Evolutionary conservation across 805 yeast species (phyloP), one percentile per base, ranked within the genome.

Genomic region (Teunomyces aglyptinius): DNA sequence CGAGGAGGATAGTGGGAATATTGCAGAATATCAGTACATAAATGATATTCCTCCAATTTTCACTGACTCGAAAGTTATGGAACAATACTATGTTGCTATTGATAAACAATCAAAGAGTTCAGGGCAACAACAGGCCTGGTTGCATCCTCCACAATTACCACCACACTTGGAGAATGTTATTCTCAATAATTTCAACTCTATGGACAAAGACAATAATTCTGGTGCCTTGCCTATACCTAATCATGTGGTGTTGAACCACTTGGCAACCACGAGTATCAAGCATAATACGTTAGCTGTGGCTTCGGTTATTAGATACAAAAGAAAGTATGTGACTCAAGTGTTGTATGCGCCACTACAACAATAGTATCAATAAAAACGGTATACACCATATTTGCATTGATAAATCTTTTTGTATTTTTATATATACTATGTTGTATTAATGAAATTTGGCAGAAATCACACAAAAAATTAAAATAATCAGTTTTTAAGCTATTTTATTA

Each of bases 121-220:
- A 36, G 65, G 83, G 65, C 68, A 79, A 70, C 71, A 81, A 69
- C 72, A 83, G 73, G 77, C 76, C n/a, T 71, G 76, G 77, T 79
- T 91, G 44, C 89, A 95, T 26, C 98, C 99, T 16, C 99, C 99
- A 18, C 96, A 87, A 61, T 75, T 94, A 42, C 99, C 99, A 6
- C 99, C 99, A 7, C 99, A 92, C 65, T 75, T 94, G 49, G 99
- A 94, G 63, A 86, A 86, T 58, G 98, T 94, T 46, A 90, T 94
- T 46, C 76, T 92, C 59, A 92, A 92, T 70, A 82, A 83, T 54
- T 85, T 68, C 59, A 71, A 69, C 54, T 77, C 71, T 19, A 59
- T 57, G 56, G 89, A 85, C 55, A 78, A 75, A 55, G 90, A 86
- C 58, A 92, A 90, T 63, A 87, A 86, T 56, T 80, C 88, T 32